Evolutionary conservation across 2,329 filamentous ascomycete species (phyloP).

Genomic region (Thielaviopsis punctulata): DNA sequence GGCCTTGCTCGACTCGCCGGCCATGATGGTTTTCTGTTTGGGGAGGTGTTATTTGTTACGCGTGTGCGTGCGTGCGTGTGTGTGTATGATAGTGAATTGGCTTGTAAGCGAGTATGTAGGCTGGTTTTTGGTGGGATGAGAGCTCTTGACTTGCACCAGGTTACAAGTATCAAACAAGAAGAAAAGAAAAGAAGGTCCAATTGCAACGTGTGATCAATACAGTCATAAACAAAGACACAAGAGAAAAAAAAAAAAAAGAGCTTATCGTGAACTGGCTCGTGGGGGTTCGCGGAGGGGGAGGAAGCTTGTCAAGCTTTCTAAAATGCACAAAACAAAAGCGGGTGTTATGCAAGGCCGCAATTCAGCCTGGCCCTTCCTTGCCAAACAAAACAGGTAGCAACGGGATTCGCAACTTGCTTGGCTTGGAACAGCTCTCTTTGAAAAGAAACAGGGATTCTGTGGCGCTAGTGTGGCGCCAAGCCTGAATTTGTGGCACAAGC

Average conservation of each 20-base stretch:
- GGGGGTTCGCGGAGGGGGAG: constrained; percentile 1
- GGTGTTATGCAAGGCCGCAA: constrained; percentile 10
- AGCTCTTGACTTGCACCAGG: too few species aligned
- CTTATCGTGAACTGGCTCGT: constrained; percentile 5
- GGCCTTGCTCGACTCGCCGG: constrained; percentile 46
- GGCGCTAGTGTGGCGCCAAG: constrained; percentile 2
- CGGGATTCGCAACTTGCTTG: constrained; percentile 11
- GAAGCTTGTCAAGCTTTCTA: not conserved
- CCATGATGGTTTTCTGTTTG: constrained; percentile 41
- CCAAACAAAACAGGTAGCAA: constrained; percentile 11
- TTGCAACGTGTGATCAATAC: too few species aligned
- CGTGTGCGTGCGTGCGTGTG: too few species aligned
- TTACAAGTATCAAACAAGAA: too few species aligned
- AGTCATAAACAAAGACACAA: too few species aligned
- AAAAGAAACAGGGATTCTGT: not conserved
- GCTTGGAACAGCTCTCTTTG: not conserved
- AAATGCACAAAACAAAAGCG: too few species aligned
- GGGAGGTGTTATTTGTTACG: not conserved
- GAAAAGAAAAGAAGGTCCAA: not conserved
- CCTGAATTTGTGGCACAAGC: constrained; percentile 1
- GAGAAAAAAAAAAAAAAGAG: not conserved
- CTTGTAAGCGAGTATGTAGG: too few species aligned
- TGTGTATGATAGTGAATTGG: not conserved
- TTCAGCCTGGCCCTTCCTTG: constrained; percentile 8
- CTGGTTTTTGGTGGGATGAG: not conserved